Percentiles rank a stretch among this genome's conserved stretches.
These are phyloP conservation scores for Mycena venus DNA, from an alignment of 768 basidiomycete species.

Conservation along the genomic window DNA sequence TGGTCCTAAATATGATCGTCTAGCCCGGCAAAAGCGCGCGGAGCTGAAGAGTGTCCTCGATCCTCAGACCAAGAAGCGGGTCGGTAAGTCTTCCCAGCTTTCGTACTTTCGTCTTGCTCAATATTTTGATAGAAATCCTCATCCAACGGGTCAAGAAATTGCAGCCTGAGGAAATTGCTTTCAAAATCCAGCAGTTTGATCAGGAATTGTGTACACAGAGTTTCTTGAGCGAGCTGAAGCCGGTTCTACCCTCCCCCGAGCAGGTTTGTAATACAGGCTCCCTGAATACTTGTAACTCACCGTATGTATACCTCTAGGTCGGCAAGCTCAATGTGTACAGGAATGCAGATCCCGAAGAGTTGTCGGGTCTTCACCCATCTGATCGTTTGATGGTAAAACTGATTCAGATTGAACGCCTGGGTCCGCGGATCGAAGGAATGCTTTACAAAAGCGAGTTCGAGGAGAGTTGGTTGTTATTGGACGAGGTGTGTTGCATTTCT, in stretches of 20 bases:
- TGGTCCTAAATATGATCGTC: slow-evolving; percentile 30
- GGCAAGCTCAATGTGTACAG: slow-evolving; percentile 93
- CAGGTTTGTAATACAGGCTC: slow-evolving; percentile 62
- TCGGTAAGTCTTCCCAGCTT: slow-evolving; percentile 70
- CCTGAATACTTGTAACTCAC: background rate
- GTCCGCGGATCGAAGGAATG: slow-evolving; percentile 95
- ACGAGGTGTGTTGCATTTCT: slow-evolving; percentile 67
- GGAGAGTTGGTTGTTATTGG: slow-evolving; percentile 84
- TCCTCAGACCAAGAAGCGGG: slow-evolving; percentile 91
- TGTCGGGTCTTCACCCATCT: slow-evolving; percentile 90
- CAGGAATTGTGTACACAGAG: slow-evolving; percentile 87
- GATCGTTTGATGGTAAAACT: slow-evolving; percentile 98
- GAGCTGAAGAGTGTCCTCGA: slow-evolving; percentile 94
- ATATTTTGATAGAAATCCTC: slow-evolving; percentile 78
- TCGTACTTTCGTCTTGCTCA: background rate
- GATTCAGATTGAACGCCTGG: slow-evolving; percentile 92
- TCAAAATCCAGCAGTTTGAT: slow-evolving; percentile 89
- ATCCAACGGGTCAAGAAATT: slow-evolving; percentile 89
- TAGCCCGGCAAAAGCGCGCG: slow-evolving; percentile 87
- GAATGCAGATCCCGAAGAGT: slow-evolving; percentile 87
- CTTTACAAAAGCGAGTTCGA: slow-evolving; percentile 91
- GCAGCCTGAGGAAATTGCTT: slow-evolving; percentile 89
- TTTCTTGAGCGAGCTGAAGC: slow-evolving; percentile 91
- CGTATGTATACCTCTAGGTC: slow-evolving; percentile 57
- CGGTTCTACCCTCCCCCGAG: slow-evolving; percentile 91